Evolutionary conservation across 2,329 filamentous ascomycete genomes (phyloP).

Genomic region (Penicillium freii): DNA sequence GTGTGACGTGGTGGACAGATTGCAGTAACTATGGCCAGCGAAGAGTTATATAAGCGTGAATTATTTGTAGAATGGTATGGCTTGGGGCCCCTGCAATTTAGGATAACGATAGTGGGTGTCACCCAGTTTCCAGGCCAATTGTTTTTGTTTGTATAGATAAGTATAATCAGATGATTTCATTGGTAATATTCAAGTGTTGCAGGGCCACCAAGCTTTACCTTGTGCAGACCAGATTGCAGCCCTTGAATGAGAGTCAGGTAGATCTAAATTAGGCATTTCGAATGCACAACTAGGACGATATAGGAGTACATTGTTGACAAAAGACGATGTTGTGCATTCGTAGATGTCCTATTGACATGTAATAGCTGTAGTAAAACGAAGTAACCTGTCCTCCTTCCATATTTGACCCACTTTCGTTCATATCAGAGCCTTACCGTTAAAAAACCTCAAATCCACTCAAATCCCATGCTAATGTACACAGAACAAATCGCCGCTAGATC

Average conservation of each 20-base stretch:
- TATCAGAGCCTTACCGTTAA: conserved; percentile 8
- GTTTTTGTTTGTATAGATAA: too few species aligned
- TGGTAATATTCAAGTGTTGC: too few species aligned
- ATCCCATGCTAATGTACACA: conserved; percentile 22
- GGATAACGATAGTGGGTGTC: too few species aligned
- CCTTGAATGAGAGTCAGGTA: neutral
- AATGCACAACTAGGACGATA: neutral
- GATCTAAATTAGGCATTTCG: neutral
- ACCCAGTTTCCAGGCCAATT: too few species aligned
- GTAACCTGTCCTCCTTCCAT: conserved; percentile 8
- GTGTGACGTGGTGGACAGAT: neutral
- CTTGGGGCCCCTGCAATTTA: too few species aligned
- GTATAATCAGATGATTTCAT: too few species aligned
- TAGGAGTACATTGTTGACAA: neutral
- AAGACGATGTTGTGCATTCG: neutral
- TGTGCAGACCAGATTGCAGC: neutral
- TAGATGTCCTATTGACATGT: conserved; percentile 4
- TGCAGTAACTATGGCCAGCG: neutral
- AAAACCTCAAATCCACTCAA: neutral
- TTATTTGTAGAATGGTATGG: neutral
- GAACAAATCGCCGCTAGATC: conserved; percentile 4
- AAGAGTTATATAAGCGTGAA: neutral
- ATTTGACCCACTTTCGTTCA: conserved; percentile 4
- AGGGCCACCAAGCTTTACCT: too few species aligned
- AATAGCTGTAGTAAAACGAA: conserved; percentile 1